Evolutionary conservation across 2,329 filamentous ascomycete genomes (phyloP).

Genomic region (Epichloe elymi): DNA sequence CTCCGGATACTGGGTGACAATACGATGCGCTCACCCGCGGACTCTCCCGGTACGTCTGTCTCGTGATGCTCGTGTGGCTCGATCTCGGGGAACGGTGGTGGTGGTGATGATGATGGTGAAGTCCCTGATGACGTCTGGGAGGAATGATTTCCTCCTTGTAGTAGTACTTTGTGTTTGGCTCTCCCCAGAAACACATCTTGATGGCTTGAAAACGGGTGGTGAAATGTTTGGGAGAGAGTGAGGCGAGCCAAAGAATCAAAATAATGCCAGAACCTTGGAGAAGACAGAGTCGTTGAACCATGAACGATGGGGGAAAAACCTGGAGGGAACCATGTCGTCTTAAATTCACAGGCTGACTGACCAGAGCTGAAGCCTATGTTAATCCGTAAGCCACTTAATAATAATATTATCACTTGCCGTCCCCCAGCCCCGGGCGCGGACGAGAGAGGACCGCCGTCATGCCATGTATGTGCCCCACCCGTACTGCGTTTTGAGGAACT

Average conservation of each 20-base stretch:
- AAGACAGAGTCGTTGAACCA: too few species aligned
- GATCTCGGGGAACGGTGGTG: slow-evolving; percentile 24
- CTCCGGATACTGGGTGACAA: slow-evolving; percentile 8
- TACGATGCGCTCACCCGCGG: slow-evolving; percentile 27
- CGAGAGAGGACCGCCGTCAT: too few species aligned
- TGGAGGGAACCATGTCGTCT: background rate
- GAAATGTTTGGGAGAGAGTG: background rate
- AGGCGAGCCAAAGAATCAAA: too few species aligned
- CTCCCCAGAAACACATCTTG: slow-evolving; percentile 37
- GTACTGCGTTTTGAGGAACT: too few species aligned
- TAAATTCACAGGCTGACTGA: background rate
- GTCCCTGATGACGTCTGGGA: slow-evolving; percentile 24
- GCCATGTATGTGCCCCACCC: too few species aligned
- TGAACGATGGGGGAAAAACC: background rate
- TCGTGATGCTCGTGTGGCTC: slow-evolving; percentile 29
- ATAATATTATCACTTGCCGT: too few species aligned
- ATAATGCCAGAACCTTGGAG: too few species aligned
- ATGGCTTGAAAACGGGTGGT: background rate
- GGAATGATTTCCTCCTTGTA: slow-evolving; percentile 42
- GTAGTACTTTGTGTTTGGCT: slow-evolving; percentile 36
- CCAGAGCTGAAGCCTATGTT: background rate
- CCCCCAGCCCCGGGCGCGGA: too few species aligned
- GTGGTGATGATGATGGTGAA: slow-evolving; percentile 21
- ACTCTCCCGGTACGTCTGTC: slow-evolving; percentile 24
- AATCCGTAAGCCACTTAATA: too few species aligned